Evolutionary conservation across 2,329 filamentous ascomycete species (phyloP).

Genomic region (Xylariaceae sp.): DNA sequence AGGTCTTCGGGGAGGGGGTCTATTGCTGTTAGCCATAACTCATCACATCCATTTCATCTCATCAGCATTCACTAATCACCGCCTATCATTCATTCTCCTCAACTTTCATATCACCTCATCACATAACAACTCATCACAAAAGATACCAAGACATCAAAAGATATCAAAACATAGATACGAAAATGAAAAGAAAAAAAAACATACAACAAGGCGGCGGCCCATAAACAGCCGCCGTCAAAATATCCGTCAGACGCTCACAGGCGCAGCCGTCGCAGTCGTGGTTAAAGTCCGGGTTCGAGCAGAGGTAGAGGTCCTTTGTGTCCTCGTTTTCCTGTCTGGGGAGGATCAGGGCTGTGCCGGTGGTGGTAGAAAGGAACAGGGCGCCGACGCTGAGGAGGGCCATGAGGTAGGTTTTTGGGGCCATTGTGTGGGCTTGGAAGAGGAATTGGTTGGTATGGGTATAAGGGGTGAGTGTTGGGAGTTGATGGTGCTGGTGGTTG

Average conservation of each 20-base stretch:
- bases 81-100: not conserved
- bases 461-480: too few species aligned
- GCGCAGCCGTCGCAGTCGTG: slow-evolving; percentile 23
- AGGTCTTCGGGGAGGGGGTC: slow-evolving; percentile 24
- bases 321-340: slow-evolving; percentile 20
- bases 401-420: slow-evolving; percentile 8
- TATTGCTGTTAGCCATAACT: not conserved
- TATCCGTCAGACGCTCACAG: slow-evolving; percentile 21
- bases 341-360: not conserved
- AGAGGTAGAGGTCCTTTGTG: slow-evolving; percentile 23
- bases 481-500: too few species aligned
- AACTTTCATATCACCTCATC: too few species aligned
- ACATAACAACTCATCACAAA: not conserved
- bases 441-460: too few species aligned
- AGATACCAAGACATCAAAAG: not conserved
- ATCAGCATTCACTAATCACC: too few species aligned
- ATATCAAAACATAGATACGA: not conserved
- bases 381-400: slow-evolving; percentile 2
- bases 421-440: slow-evolving; percentile 1
- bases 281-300: slow-evolving; percentile 27
- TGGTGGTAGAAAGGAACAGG: not conserved
- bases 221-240: slow-evolving; percentile 19
- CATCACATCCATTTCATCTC: too few species aligned
- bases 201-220: slow-evolving; percentile 25
- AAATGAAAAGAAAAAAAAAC: not conserved